A percentile compares a stretch with the other conserved stretches of the same genome.
These are phyloP conservation scores for Periconia sp. DNA, from an alignment of 2,329 filamentous ascomycete genomes.

Conservation along the genomic window DNA sequence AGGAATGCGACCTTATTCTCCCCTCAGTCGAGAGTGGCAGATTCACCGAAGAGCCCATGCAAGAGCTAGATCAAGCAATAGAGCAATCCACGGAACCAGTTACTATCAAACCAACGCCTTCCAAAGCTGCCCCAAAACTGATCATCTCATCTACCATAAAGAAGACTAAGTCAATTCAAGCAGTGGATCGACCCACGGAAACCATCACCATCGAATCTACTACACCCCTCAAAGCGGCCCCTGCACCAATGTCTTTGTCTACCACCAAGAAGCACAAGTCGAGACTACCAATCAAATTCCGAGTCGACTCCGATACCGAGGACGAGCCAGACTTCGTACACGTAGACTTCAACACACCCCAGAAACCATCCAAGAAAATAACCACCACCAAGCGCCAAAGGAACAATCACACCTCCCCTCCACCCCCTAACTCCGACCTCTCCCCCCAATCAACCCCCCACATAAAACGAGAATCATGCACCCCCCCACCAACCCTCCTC, in stretches of 20 bases:
- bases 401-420: too few relatives aligned
- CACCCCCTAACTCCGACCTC: too few relatives aligned
- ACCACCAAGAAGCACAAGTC: constrained; percentile 4
- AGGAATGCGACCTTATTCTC: constrained; percentile 23
- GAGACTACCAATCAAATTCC: constrained; percentile 7
- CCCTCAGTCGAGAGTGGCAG: constrained; percentile 37
- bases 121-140: constrained; percentile 5
- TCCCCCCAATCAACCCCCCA: not conserved
- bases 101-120: not conserved
- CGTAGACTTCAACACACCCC: constrained; percentile 6
- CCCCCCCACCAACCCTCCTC: constrained; percentile 17
- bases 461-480: constrained; percentile 32
- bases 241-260: not conserved
- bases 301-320: constrained; percentile 12
- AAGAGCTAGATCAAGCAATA: constrained; percentile 19
- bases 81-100: constrained; percentile 10
- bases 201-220: too few relatives aligned
- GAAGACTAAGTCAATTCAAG: not conserved
- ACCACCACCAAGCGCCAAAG: not conserved
- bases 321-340: constrained; percentile 12
- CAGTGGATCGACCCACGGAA: too few relatives aligned
- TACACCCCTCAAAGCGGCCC: not conserved
- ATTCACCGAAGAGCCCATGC: constrained; percentile 13
- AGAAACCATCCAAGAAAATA: constrained; percentile 3
- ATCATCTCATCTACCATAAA: constrained; percentile 7